Base-by-base conservation (phyloP, 306 rosid species). In the Pueraria montana region DNA sequence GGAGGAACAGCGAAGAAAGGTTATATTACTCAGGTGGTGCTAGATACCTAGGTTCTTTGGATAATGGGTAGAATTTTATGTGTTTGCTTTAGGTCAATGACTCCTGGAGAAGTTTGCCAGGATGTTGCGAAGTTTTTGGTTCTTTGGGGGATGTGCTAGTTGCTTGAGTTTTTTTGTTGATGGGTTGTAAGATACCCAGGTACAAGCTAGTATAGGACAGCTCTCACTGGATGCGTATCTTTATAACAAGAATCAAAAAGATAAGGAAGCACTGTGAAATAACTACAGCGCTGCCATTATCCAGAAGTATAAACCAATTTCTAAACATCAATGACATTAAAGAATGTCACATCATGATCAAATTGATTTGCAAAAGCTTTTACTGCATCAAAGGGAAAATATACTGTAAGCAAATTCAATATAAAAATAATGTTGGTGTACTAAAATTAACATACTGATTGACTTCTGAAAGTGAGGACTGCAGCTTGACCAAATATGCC, bases 401-500 rank as follows among this genome's bases (percentile, higher is more conserved):
- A 66, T 59, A 68, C 3, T 11, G 55, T 17, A 69, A 10, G 38
- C 70, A 74, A 68, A 48, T 52, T 63, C 79, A 21, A 8, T 26
- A 77, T 43, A 32, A 55, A 55, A 76, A 71, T 45, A 72, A 65
- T 20, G 32, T 69, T 43, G 58, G 18, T 34, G 43, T 68, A 65
- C 74, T 14, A 70, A 40, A 75, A 58, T n/a, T 53, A 85, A 77
- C 95, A 49, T 94, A 96, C 99, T 82, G 65, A 11, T 94, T 92
- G 76, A 89, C 99, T 92, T 92, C 99, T 74, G 92, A 56, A 78
- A 94, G 92, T 34, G 93, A 83, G 82, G 98, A 96, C 77, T 96
- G 97, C 88, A 94, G 80, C 84, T 96, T 90, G 91, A 92, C 99
- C 93, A 96, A 87, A 89, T 92, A 58, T 38, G 88, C 97, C 99